Evolutionary conservation across 2,329 filamentous ascomycete species (phyloP), one percentile per base, ranked within the genome.

Genomic region (Parastagonospora nodorum): DNA sequence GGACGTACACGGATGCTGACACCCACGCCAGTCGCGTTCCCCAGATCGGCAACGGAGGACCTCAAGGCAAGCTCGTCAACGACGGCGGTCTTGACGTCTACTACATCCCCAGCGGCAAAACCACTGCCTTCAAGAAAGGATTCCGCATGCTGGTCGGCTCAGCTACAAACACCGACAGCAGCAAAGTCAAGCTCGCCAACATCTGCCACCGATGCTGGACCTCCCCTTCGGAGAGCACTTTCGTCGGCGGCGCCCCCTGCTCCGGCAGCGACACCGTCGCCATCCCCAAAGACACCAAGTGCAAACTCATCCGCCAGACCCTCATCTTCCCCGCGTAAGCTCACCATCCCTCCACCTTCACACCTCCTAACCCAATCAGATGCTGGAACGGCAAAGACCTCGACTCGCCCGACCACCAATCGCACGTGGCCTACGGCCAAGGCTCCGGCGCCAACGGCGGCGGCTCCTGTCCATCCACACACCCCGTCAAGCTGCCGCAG

Each of bases 261-360:
- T 69, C 74, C 28, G 79, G 78, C 32, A 69, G 61, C 51, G 80
- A 82, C 64, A 81, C 79, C 3, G 78, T 82, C 40, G 79, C 75
- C 30, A 80, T 82, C 49, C 79, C 80, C 48, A 64, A 66, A 11
- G 67, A 73, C 50, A 69, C 75, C 52, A 71, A 59, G 48, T 80
- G 78, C 75, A 80, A 80, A 72, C 79, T 80, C 74, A 80, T 81
- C 72, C 76, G 79, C 55, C 78, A 80, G 63, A 81, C 78, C 61
- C 77, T 81, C 66, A 79, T 80, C 67, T 81, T 81, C 60, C 68
- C 68, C n/a, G 55, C 61, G 60, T 65, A 55, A 55, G 61, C 44
- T 37, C 6, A 8, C 27, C 28, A 2, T 28, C 4, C n/a, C 15
- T 12, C 11, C 29, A 8, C 42, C 5, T 29, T 14, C 9, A 12